Conservation (phyloP, 805 yeast species). For the Candida coquimbonensis region DNA sequence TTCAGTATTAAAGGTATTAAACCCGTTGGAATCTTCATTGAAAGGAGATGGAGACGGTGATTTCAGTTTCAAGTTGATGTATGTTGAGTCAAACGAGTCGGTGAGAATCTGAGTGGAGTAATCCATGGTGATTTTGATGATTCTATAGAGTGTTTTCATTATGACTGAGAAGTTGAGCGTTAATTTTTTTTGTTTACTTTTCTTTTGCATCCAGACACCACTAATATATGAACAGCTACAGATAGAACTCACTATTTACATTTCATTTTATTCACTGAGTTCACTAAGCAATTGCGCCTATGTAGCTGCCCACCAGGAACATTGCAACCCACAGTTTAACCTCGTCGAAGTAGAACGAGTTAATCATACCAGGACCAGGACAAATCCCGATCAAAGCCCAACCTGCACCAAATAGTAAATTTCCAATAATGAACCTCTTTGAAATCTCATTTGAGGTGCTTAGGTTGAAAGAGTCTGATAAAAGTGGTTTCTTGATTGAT, state of each 20-base stretch:
- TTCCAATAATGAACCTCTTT: conserved; percentile 32
- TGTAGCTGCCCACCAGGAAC: neutral
- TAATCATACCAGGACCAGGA: conserved; percentile 44
- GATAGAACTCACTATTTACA: too few relatives aligned
- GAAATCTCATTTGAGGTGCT: conserved; percentile 22
- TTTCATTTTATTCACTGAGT: too few relatives aligned
- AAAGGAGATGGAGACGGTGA: conserved; percentile 19
- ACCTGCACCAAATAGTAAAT: conserved; percentile 41
- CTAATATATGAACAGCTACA: too few relatives aligned
- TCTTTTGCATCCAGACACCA: neutral
- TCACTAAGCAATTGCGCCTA: neutral
- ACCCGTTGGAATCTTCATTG: neutral
- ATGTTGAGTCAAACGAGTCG: conserved; percentile 14
- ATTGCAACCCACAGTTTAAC: neutral
- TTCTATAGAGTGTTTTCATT: too few relatives aligned
- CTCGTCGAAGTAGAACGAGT: conserved; percentile 11
- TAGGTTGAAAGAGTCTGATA: conserved; percentile 20
- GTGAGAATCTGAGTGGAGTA: conserved; percentile 13
- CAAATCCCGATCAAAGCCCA: conserved; percentile 49
- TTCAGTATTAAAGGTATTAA: neutral
- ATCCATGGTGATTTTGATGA: conserved; percentile 9
- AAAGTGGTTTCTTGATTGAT: conserved; percentile 14
- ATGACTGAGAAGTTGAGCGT: neutral
- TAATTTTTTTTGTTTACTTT: neutral
- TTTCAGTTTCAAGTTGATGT: conserved; percentile 16